A percentile compares a stretch with the other conserved stretches of the same genome.
Evolutionary conservation across 371 early-diverging fungal genomes (phyloP).

Genomic region (Furculomyces boomerangus): DNA sequence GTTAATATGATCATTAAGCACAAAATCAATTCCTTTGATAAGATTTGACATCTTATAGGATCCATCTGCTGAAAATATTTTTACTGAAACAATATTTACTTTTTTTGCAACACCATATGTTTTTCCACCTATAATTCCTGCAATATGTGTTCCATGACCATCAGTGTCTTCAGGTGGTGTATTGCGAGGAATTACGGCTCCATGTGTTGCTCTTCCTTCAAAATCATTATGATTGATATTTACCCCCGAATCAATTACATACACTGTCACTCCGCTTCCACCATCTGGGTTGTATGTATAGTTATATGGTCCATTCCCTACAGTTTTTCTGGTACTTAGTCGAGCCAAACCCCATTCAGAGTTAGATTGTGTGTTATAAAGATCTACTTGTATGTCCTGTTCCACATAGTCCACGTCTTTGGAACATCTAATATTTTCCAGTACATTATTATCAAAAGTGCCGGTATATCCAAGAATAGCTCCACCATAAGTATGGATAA

Average conservation of each 20-base stretch:
- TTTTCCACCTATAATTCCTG: slow-evolving; percentile 84
- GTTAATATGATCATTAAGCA: slow-evolving; percentile 29
- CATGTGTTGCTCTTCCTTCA: slow-evolving; percentile 77
- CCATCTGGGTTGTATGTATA: slow-evolving; percentile 49
- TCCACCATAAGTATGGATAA: not conserved
- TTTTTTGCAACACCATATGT: slow-evolving; percentile 84
- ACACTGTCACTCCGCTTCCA: slow-evolving; percentile 70
- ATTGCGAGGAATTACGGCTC: slow-evolving; percentile 46
- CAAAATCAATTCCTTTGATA: slow-evolving; percentile 55
- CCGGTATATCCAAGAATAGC: not conserved
- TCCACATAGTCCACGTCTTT: not conserved
- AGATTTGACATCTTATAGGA: slow-evolving; percentile 65
- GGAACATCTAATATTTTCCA: not conserved
- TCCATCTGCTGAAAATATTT: slow-evolving; percentile 75
- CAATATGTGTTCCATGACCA: slow-evolving; percentile 88
- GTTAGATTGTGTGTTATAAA: not conserved
- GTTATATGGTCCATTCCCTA: slow-evolving; percentile 35
- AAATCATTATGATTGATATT: slow-evolving; percentile 69
- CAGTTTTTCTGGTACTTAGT: not conserved
- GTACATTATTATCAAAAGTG: not conserved
- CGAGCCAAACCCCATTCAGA: not conserved
- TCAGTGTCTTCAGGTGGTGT: slow-evolving; percentile 64
- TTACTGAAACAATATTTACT: slow-evolving; percentile 76
- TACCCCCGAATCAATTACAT: slow-evolving; percentile 86
- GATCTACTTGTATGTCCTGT: not conserved